These are phyloP conservation scores for Phytopythium boreale DNA, from an alignment of 352 stramenopile species.

Conservation along the genomic window DNA sequence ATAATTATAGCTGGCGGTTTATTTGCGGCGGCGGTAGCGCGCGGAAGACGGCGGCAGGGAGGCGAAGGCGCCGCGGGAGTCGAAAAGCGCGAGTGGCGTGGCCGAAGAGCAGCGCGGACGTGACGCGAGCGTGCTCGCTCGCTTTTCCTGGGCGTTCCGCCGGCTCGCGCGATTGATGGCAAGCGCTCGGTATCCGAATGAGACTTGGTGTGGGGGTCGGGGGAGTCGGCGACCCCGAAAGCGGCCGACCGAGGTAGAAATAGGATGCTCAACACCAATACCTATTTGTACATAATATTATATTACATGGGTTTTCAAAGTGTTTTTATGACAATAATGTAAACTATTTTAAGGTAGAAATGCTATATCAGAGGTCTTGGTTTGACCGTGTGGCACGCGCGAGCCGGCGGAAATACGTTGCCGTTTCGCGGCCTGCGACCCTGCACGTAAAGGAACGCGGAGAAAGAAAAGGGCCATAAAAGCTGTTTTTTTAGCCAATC, in stretches of 20 bases:
- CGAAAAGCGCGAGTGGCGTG: slow-evolving; percentile 3
- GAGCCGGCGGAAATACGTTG: background rate
- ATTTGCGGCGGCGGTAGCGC: background rate
- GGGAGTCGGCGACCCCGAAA: too few species aligned
- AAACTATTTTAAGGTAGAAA: background rate
- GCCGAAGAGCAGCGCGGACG: too few species aligned
- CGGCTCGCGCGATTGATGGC: too few species aligned
- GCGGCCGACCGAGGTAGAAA: too few species aligned
- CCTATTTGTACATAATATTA: background rate
- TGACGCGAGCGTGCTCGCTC: background rate
- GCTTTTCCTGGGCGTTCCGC: background rate
- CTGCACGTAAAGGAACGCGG: background rate
- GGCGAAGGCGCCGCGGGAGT: background rate
- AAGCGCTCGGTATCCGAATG: too few species aligned
- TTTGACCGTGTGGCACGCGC: background rate
- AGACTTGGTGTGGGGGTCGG: too few species aligned
- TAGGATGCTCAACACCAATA: too few species aligned
- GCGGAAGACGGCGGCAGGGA: background rate
- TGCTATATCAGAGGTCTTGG: background rate
- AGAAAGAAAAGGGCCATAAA: background rate
- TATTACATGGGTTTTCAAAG: background rate
- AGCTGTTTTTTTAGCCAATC: background rate
- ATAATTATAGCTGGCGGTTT: slow-evolving; percentile 6
- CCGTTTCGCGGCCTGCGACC: slow-evolving; percentile 2
- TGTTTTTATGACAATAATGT: background rate